phyloP scores from a whole-genome alignment of 148 eudicot genomes.

The Dysphania ambrosioides region DNA sequence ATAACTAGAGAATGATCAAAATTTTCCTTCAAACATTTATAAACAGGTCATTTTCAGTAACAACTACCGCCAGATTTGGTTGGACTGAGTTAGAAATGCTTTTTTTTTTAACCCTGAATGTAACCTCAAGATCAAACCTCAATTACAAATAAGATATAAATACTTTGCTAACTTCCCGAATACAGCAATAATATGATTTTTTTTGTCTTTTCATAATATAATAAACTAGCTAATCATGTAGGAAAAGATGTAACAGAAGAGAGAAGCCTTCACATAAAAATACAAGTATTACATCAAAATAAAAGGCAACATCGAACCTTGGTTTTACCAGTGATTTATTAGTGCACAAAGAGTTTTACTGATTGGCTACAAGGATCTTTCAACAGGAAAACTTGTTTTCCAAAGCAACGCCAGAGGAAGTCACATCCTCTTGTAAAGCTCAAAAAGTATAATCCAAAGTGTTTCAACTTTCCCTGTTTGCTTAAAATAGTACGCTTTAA shows the following conservation, averaged over 20 bases:
- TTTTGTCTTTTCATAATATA: neutral
- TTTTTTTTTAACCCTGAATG: neutral
- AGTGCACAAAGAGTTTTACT: neutral
- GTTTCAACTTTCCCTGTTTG: constrained; percentile 15
- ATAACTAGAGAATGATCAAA: neutral
- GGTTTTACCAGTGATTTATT: neutral
- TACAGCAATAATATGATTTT: neutral
- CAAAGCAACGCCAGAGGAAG: neutral
- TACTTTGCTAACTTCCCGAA: neutral
- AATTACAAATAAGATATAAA: neutral
- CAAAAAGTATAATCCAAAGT: constrained; percentile 21
- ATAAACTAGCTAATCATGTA: neutral
- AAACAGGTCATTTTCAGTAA: neutral
- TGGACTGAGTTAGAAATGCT: neutral
- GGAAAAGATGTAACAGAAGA: neutral
- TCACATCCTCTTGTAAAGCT: neutral
- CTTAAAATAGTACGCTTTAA: constrained; percentile 6
- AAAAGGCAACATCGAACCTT: constrained; percentile 6
- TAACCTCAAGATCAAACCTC: neutral
- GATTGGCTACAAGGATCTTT: constrained; percentile 10
- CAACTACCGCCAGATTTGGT: neutral
- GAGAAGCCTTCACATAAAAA: neutral
- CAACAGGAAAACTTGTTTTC: constrained; percentile 3
- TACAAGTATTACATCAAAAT: neutral
- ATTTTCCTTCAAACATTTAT: neutral